These are phyloP conservation scores for Isochrysis galbana DNA, from an alignment of 78 protist species.

Conservation along the genomic window DNA sequence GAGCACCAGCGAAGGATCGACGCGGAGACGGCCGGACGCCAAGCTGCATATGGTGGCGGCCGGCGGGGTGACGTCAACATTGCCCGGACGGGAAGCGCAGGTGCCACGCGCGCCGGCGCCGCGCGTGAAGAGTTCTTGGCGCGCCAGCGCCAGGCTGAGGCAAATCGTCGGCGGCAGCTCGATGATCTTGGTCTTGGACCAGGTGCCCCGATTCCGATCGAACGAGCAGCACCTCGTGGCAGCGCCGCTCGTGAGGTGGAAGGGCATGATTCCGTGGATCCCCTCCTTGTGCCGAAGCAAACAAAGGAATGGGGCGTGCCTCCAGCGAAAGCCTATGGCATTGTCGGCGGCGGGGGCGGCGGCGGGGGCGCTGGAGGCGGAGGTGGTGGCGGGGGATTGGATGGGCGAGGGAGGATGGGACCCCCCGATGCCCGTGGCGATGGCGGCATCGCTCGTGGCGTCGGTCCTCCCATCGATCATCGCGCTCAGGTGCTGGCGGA, in stretches of 20 bases:
- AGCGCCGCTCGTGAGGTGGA: too few relatives aligned
- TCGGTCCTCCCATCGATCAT: not conserved
- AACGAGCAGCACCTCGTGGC: too few relatives aligned
- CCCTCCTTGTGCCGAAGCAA: too few relatives aligned
- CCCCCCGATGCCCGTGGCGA: not conserved
- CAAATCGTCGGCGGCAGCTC: not conserved
- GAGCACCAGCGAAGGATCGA: not conserved
- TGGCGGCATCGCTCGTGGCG: not conserved
- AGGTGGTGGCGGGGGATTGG: too few relatives aligned
- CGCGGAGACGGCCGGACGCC: too few relatives aligned
- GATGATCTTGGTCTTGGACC: not conserved
- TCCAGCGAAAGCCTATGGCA: too few relatives aligned
- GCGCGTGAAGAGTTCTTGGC: not conserved
- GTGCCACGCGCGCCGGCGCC: not conserved
- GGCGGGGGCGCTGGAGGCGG: too few relatives aligned
- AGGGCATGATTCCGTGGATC: too few relatives aligned
- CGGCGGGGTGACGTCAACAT: not conserved
- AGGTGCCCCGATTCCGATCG: too few relatives aligned
- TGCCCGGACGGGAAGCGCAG: not conserved
- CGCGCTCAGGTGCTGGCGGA: not conserved
- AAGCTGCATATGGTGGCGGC: too few relatives aligned
- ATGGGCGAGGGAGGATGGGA: too few relatives aligned
- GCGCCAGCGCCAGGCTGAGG: not conserved
- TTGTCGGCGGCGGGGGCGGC: too few relatives aligned
- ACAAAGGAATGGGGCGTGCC: not conserved